phyloP scores from a whole-genome alignment of 2,329 filamentous ascomycete species.

The Bipolaris gigantea region DNA sequence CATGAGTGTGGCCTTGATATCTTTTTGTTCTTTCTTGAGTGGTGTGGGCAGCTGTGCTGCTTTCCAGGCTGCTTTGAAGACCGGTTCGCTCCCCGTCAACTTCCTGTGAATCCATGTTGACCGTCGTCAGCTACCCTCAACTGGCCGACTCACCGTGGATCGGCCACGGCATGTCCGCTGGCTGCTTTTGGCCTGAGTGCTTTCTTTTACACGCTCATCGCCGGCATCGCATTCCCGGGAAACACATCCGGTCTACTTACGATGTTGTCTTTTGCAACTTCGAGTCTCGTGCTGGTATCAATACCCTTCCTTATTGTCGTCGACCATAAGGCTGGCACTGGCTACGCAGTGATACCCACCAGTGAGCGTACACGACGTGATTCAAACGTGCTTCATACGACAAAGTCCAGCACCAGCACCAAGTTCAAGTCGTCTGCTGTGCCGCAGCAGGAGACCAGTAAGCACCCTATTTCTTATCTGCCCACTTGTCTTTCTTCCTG shows the following conservation, averaged over 20 bases:
- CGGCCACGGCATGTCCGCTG: conserved; percentile 89
- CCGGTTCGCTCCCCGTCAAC: conserved; percentile 45
- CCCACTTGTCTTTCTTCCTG: conserved; percentile 18
- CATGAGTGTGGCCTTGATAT: conserved; percentile 62
- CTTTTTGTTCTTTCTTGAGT: conserved; percentile 81
- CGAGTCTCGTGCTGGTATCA: conserved; percentile 70
- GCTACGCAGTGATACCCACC: conserved; percentile 61
- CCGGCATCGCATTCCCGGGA: conserved; percentile 76
- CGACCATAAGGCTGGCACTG: conserved; percentile 58
- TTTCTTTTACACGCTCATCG: conserved; percentile 88
- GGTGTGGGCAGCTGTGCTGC: conserved; percentile 88
- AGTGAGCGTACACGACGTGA: conserved; percentile 51
- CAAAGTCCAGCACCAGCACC: conserved; percentile 50
- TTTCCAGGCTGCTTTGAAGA: conserved; percentile 87
- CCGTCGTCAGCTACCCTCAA: conserved; percentile 71
- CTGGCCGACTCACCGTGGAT: conserved; percentile 87
- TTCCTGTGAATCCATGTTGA: neutral
- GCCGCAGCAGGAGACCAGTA: conserved; percentile 65
- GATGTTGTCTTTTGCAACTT: conserved; percentile 78
- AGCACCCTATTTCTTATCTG: conserved; percentile 37
- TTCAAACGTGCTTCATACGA: conserved; percentile 51
- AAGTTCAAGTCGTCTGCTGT: conserved; percentile 45
- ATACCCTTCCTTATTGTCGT: conserved; percentile 87
- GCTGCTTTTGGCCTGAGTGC: conserved; percentile 93
- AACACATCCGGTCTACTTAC: conserved; percentile 81